Base-by-base conservation (phyloP, 768 basidiomycete genomes). In the Cystobasidium onofrii region DNA sequence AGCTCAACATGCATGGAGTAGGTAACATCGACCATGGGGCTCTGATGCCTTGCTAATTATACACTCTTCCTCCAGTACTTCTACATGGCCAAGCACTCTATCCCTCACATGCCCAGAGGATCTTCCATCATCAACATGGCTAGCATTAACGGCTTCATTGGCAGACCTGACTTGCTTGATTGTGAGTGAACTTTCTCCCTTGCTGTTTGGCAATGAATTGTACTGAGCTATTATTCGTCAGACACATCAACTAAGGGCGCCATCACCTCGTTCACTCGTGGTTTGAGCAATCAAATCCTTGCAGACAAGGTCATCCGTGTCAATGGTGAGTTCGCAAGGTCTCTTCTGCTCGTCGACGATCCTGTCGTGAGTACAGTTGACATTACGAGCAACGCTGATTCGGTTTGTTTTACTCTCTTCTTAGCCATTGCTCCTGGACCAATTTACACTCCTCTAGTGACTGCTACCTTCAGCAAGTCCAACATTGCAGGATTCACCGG, bases 221-320 rank as follows among this genome's bases (percentile, higher is more conserved):
- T n/a, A n/a, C 44, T 55, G 17, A 18, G 17, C 15, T 1, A 6
- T n/a, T 1, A 6, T n/a, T 29, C 18, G 13, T 13, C 15, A 34
- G 71, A 77, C 72, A 85, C 85, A 18, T 78, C 84, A 9, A 86
- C 86, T 31, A 86, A 86, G 78, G 86, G 86, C 12, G 84, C 85
- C 10, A 84, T 86, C 73, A 81, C 85, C 64, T 82, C 78, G 17
- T 85, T 85, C 78, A 83, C 83, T 63, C 80, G 85, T 31, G 84
- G 83, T 0, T 79, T 86, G 67, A 83, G 82, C 64, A 86, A 86
- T 78, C 84, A 86, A 78, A 81, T 86, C 44, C 83, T 86, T 50
- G 83, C 83, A 67, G 82, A 83, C 74, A 84, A 83, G 78, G 83
- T 82, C 7, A 84, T 86, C 73, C 80, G 86, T 27, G 84, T 85